Conservation (phyloP, 2,329 filamentous ascomycete genomes). For the Pseudopithomyces maydicus region DNA sequence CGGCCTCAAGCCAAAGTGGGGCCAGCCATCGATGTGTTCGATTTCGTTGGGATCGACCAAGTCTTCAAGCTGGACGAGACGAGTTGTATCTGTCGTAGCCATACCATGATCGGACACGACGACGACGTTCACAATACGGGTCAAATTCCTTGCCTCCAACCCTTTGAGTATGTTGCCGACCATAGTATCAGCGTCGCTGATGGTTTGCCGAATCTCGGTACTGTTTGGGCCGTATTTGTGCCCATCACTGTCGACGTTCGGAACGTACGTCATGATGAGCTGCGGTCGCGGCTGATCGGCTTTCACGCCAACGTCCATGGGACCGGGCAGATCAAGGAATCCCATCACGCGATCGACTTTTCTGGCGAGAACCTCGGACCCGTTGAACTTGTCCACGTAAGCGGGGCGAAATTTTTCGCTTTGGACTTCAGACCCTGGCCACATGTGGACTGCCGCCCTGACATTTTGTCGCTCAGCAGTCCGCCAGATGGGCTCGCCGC, state of each 20-base stretch:
- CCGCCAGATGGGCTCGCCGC: conserved; percentile 90
- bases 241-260: conserved; percentile 85
- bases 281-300: conserved; percentile 71
- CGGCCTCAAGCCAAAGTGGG: conserved; percentile 84
- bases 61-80: conserved; percentile 89
- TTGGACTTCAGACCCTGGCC: conserved; percentile 93
- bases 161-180: conserved; percentile 76
- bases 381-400: conserved; percentile 85
- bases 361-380: conserved; percentile 70
- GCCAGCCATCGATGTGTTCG: conserved; percentile 91
- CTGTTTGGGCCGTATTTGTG: conserved; percentile 93
- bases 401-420: conserved; percentile 75
- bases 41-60: conserved; percentile 78
- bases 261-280: conserved; percentile 92
- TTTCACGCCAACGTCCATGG: conserved; percentile 61
- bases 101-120: conserved; percentile 99
- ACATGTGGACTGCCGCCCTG: conserved; percentile 91
- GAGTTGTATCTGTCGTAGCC: conserved; percentile 83
- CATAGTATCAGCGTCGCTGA: conserved; percentile 81
- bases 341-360: conserved; percentile 82
- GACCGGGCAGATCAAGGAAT: conserved; percentile 82
- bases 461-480: conserved; percentile 85
- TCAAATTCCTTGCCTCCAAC: conserved; percentile 80
- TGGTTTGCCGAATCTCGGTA: conserved; percentile 82
- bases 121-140: conserved; percentile 87